Conservation (phyloP, 2,329 filamentous ascomycete genomes). For the Penicillium corylophilum region DNA sequence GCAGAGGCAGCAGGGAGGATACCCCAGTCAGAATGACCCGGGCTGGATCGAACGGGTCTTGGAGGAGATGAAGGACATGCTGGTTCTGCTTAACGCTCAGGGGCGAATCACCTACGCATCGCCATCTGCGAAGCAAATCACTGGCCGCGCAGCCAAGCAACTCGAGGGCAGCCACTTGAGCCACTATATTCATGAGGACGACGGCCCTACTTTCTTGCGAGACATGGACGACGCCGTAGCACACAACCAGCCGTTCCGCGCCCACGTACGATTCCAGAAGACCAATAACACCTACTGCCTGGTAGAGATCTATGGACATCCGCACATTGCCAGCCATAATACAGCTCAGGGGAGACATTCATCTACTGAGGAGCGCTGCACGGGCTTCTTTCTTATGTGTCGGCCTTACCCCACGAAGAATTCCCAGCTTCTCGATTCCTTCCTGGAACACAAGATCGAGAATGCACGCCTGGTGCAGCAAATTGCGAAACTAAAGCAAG, state of each 20-base stretch:
- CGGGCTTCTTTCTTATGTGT: slow-evolving; percentile 91
- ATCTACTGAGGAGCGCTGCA: slow-evolving; percentile 67
- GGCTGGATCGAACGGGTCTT: slow-evolving; percentile 89
- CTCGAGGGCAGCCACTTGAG: slow-evolving; percentile 73
- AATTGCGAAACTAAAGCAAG: slow-evolving; percentile 79
- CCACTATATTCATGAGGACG: slow-evolving; percentile 82
- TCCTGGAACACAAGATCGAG: slow-evolving; percentile 94
- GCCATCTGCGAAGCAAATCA: slow-evolving; percentile 70
- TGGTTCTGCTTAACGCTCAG: slow-evolving; percentile 82
- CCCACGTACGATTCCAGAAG: slow-evolving; percentile 82
- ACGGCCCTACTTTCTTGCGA: slow-evolving; percentile 75
- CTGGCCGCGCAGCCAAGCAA: slow-evolving; percentile 70
- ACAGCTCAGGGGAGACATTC: slow-evolving; percentile 64
- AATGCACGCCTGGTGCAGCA: slow-evolving; percentile 83
- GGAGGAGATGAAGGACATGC: slow-evolving; percentile 83
- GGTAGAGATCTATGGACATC: slow-evolving; percentile 89
- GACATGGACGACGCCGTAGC: slow-evolving; percentile 90
- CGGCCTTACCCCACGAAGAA: slow-evolving; percentile 88
- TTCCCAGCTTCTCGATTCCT: slow-evolving; percentile 80
- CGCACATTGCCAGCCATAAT: slow-evolving; percentile 71
- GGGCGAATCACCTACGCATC: slow-evolving; percentile 85
- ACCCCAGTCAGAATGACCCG: slow-evolving; percentile 56
- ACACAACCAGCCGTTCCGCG: slow-evolving; percentile 72
- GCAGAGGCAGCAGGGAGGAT: slow-evolving; percentile 11
- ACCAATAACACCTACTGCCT: slow-evolving; percentile 73